Evolutionary conservation across 164 flowering plant species (phyloP).

Genomic region (Vitis rupestris): DNA sequence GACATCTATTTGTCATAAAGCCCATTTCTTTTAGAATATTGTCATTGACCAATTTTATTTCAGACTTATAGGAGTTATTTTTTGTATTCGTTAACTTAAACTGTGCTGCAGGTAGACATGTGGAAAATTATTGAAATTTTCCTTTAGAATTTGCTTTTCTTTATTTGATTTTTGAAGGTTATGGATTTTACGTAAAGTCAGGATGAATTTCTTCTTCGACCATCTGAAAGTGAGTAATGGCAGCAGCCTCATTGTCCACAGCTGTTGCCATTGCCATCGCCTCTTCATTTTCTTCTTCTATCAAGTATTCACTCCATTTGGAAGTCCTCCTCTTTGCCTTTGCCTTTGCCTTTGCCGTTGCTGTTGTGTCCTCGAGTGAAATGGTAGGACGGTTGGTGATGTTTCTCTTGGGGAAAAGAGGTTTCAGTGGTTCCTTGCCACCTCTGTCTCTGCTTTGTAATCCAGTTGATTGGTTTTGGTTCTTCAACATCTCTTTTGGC

Average conservation of each 20-base stretch:
- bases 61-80: no score
- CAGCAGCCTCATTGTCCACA: not conserved
- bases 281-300: slow-evolving; percentile 25
- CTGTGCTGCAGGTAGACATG: no score
- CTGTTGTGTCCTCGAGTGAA: not conserved
- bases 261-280: slow-evolving; percentile 3
- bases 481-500: slow-evolving; percentile 50
- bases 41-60: no score
- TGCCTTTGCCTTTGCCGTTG: no score
- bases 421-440: slow-evolving; percentile 25
- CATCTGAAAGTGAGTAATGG: slow-evolving; percentile 15
- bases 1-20: no score
- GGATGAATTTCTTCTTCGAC: slow-evolving; percentile 64
- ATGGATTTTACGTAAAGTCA: slow-evolving; percentile 32
- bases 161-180: no score
- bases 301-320: slow-evolving; percentile 53
- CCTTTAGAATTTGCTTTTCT: no score
- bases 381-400: not conserved
- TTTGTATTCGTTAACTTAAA: no score
- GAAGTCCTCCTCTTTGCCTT: slow-evolving; percentile 16
- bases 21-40: no score
- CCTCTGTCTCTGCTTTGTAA: slow-evolving; percentile 1
- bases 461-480: slow-evolving; percentile 29
- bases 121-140: no score
- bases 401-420: slow-evolving; percentile 35